Evolutionary conservation across 2,329 filamentous ascomycete species (phyloP).

Genomic region (Sphaerostilbella broomeana): DNA sequence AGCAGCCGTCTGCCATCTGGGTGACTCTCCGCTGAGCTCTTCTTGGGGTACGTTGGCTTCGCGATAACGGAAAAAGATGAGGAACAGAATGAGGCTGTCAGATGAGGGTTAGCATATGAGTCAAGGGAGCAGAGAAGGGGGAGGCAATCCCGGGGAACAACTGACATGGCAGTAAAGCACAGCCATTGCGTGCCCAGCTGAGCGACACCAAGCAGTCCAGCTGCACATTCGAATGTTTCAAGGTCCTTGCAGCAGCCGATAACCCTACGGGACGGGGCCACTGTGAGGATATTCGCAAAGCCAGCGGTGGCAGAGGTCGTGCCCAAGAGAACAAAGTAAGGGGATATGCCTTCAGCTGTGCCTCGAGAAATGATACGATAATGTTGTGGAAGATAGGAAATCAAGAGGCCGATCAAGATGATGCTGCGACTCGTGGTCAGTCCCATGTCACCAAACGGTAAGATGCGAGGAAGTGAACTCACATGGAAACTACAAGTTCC

Average conservation of each 20-base stretch:
- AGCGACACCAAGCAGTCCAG: constrained; percentile 78
- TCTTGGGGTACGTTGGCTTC: constrained; percentile 44
- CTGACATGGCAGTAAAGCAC: constrained; percentile 77
- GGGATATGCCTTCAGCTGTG: constrained; percentile 90
- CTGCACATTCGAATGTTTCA: constrained; percentile 73
- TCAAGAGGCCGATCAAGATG: constrained; percentile 78
- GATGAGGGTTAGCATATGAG: constrained; percentile 17
- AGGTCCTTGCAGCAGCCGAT: constrained; percentile 81
- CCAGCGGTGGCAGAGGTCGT: constrained; percentile 82
- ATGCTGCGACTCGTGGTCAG: constrained; percentile 37
- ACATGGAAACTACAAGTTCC: constrained; percentile 53
- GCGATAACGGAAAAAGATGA: constrained; percentile 80
- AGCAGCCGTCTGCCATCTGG: constrained; percentile 73
- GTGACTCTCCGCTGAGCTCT: constrained; percentile 44
- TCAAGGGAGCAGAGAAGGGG: not conserved
- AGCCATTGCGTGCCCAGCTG: constrained; percentile 90
- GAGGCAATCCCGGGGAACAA: too few species aligned
- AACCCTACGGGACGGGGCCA: constrained; percentile 76
- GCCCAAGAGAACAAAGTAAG: constrained; percentile 91
- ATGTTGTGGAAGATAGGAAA: constrained; percentile 94
- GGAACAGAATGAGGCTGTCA: constrained; percentile 77
- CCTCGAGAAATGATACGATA: constrained; percentile 78
- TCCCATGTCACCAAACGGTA: not conserved
- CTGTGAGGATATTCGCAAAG: constrained; percentile 85
- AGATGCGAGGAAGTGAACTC: constrained; percentile 17